Percentiles rank a stretch among this genome's conserved stretches.
Evolutionary conservation across 805 yeast species (phyloP).

Genomic region (Monosporozyma solicola): DNA sequence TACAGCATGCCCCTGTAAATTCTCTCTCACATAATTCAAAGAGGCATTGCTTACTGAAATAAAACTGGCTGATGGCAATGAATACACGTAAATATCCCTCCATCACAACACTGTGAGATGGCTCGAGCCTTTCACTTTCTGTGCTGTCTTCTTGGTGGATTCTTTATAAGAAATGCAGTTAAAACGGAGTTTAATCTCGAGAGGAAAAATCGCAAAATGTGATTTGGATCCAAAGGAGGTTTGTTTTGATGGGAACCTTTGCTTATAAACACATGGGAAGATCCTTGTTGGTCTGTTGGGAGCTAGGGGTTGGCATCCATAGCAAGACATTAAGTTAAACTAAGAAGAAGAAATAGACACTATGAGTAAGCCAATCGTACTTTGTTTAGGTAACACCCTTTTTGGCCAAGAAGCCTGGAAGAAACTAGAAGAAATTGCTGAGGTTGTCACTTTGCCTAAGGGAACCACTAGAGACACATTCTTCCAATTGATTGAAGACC

Average conservation of each 20-base stretch:
- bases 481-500: conserved; percentile 24
- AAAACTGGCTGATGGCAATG: neutral
- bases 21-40: too few relatives aligned
- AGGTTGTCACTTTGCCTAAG: conserved; percentile 40
- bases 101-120: neutral
- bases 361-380: conserved; percentile 44
- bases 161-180: neutral
- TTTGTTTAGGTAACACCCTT: conserved; percentile 53
- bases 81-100: too few relatives aligned
- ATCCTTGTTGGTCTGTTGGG: too few relatives aligned
- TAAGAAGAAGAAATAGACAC: neutral
- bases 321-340: neutral
- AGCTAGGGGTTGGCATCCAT: too few relatives aligned
- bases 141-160: neutral
- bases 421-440: conserved; percentile 38
- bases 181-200: neutral
- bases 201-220: neutral
- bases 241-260: neutral
- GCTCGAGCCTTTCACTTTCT: neutral
- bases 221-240: neutral
- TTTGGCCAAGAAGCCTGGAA: conserved; percentile 63
- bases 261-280: neutral
- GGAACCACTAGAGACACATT: conserved; percentile 32
- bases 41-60: too few relatives aligned
- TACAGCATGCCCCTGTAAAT: too few relatives aligned